phyloP scores from a whole-genome alignment of 1,284 basidiomycete species.

The Rhizoctonia solani region DNA sequence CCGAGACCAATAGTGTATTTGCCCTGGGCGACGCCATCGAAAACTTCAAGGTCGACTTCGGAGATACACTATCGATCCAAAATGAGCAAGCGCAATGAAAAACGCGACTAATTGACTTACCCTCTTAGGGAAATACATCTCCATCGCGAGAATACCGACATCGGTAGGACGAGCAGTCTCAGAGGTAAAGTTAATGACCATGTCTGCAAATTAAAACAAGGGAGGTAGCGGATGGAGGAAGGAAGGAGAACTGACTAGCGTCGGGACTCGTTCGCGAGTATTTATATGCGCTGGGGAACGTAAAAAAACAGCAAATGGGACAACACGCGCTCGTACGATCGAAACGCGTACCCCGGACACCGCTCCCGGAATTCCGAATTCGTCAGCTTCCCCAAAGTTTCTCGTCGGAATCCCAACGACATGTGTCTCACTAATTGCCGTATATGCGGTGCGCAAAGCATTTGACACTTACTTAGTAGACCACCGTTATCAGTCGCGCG shows the following conservation, averaged over 20 bases:
- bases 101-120: constrained; percentile 55
- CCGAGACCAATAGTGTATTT: constrained; percentile 99
- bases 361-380: too few species aligned
- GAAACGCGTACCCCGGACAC: constrained; percentile 8
- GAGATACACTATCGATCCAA: constrained; percentile 77
- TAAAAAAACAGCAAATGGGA: constrained; percentile 33
- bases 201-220: too few species aligned
- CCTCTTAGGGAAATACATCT: constrained; percentile 92
- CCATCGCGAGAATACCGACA: constrained; percentile 90
- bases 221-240: background rate
- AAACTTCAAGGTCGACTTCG: constrained; percentile 93
- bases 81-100: constrained; percentile 30
- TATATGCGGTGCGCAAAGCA: too few species aligned
- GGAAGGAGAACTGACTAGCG: background rate
- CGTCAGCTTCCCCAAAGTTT: background rate
- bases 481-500: too few species aligned
- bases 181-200: constrained; percentile 19
- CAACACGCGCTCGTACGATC: constrained; percentile 34
- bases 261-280: background rate
- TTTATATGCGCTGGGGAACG: constrained; percentile 35
- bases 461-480: too few species aligned
- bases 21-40: constrained; percentile 93
- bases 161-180: constrained; percentile 72
- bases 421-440: background rate
- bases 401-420: background rate